Evolutionary conservation across 768 basidiomycete genomes (phyloP).

Genomic region (Lentinula aciculospora): DNA sequence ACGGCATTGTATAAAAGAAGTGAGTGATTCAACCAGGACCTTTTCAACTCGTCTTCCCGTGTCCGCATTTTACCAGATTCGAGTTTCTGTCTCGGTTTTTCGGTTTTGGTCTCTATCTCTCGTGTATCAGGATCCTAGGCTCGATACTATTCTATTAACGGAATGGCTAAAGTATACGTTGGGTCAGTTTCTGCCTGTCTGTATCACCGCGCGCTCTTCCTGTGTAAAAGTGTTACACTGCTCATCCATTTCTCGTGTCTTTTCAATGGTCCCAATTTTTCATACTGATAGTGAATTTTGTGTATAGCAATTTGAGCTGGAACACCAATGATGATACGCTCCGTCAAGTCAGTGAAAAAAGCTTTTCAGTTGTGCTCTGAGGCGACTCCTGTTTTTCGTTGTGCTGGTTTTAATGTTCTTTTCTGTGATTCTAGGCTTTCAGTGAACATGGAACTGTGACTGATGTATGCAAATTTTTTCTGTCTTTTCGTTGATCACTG

Average conservation of each 20-base stretch:
- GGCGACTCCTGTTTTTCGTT: conserved; percentile 21
- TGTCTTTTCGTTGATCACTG: conserved; percentile 4
- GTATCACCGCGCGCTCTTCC: conserved; percentile 26
- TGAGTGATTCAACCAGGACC: background rate
- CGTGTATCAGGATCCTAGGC: conserved; percentile 47
- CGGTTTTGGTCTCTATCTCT: conserved; percentile 45
- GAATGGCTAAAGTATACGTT: conserved; percentile 88
- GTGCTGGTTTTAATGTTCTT: conserved; percentile 34
- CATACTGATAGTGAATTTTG: conserved; percentile 54
- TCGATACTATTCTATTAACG: conserved; percentile 50
- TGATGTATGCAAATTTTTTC: conserved; percentile 75
- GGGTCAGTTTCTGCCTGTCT: conserved; percentile 78
- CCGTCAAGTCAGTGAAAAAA: conserved; percentile 71
- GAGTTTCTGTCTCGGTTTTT: conserved; percentile 38
- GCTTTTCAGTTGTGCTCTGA: conserved; percentile 25
- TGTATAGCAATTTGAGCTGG: conserved; percentile 90
- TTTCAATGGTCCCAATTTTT: conserved; percentile 24
- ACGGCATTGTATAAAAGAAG: conserved; percentile 34
- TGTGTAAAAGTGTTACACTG: conserved; percentile 14
- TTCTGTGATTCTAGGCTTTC: conserved; percentile 71
- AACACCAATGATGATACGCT: conserved; percentile 92
- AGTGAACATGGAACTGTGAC: conserved; percentile 71
- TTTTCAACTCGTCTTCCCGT: conserved; percentile 16
- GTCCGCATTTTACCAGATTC: conserved; percentile 45
- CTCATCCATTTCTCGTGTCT: conserved; percentile 41